Evolutionary conservation across 495 filamentous ascomycete genomes (phyloP).

Genomic region (Tuber borchii): DNA sequence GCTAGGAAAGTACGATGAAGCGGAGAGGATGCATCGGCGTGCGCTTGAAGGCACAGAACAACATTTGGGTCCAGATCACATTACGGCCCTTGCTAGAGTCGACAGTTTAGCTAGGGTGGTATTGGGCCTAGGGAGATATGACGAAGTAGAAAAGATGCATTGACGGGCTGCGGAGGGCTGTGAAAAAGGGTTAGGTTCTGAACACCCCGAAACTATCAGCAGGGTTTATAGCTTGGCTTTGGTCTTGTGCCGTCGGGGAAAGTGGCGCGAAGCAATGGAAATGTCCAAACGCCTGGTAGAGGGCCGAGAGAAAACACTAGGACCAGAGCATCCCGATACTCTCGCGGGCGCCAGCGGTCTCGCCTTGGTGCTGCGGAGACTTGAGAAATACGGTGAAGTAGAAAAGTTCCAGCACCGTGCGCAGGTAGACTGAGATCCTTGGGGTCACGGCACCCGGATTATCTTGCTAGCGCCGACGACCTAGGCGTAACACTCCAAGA

Average conservation of each 20-base stretch:
- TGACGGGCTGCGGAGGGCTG: slow-evolving; percentile 31
- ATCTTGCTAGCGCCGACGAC: slow-evolving; percentile 20
- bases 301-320: slow-evolving; percentile 36
- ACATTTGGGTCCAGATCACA: slow-evolving; percentile 39
- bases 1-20: slow-evolving; percentile 43
- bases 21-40: slow-evolving; percentile 37
- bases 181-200: slow-evolving; percentile 36
- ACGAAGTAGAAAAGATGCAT: slow-evolving; percentile 43
- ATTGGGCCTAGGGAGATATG: slow-evolving; percentile 37
- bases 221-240: slow-evolving; percentile 40
- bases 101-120: slow-evolving; percentile 39
- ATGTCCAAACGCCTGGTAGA: slow-evolving; percentile 32
- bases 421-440: slow-evolving; percentile 35
- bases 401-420: slow-evolving; percentile 33
- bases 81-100: slow-evolving; percentile 40
- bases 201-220: slow-evolving; percentile 40
- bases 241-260: slow-evolving; percentile 38
- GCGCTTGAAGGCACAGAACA: slow-evolving; percentile 33
- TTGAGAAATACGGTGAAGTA: slow-evolving; percentile 10
- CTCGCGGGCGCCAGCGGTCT: not conserved
- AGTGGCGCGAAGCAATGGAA: slow-evolving; percentile 43
- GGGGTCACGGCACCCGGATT: slow-evolving; percentile 36
- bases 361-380: not conserved
- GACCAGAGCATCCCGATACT: slow-evolving; percentile 34
- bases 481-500: slow-evolving; percentile 2